Base-by-base conservation (phyloP, 805 yeast genomes). In the Priceomyces haplophilus region DNA sequence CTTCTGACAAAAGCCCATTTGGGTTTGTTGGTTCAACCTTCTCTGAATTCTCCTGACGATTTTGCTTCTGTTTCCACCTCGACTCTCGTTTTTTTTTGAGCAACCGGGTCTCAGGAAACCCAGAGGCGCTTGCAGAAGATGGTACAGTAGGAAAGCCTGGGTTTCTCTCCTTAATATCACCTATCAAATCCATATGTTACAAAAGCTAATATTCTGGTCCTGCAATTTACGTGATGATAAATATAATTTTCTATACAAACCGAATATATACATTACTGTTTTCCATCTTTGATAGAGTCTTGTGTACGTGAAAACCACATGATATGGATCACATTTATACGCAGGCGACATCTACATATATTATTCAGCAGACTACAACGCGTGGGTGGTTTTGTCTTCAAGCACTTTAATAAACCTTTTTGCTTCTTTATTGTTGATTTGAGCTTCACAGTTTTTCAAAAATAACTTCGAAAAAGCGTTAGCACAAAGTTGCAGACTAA, bases 161-260 rank as follows among this genome's bases (percentile, higher is more conserved):
- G 38, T 79, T 80, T 44, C 72, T 82, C 52, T 85, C 93, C 7
- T 83, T 80, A 23, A 85, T 83, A 49, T 85, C 91, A 7, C 87
- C 85, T 20, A 85, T 62, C 45, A 83, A 68, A 58, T 83, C 84
- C 90, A 84, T 84, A 20, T 15, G 16, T 18, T 6, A 13, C 33
- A 13, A 21, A 21, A 21, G 24, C 8, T 6, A 21, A 7, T 21
- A 21, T 21, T 8, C 8, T 21, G 8, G 24, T 21, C 6, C 24
- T 21, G 24, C 24, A 21, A 21, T 7, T 21, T 21, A 21, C 8
- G 24, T 21, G 24, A 21, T 21, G 24, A 21, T 21, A 21, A 21
- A 21, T 21, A 21, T 21, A 21, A 7, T 21, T 21, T 21, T 21
- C 24, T 21, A 21, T 21, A 21, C 24, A 21, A 21, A 21, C 24